A percentile compares a stretch with the other conserved stretches of the same genome.
Conservation (phyloP, 2,329 filamentous ascomycete genomes). For the Microcyclosporella mali region DNA sequence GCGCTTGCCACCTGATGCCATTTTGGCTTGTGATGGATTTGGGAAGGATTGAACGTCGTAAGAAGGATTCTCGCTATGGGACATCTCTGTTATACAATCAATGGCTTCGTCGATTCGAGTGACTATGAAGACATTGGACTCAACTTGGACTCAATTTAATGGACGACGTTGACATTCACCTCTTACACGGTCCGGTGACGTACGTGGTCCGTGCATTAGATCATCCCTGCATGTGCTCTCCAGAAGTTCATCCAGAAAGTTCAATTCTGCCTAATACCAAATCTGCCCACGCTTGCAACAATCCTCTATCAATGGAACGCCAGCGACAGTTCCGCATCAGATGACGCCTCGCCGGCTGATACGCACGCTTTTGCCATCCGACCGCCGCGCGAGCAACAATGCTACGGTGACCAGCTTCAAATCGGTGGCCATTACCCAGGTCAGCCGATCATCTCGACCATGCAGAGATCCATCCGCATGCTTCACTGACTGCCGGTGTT, state of each 20-base stretch:
- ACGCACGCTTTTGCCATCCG: conserved; percentile 42
- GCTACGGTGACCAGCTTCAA: background rate
- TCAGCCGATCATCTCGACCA: conserved; percentile 5
- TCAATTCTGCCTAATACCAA: background rate
- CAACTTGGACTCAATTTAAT: no score
- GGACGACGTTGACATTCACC: no score
- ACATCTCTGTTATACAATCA: no score
- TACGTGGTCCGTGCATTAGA: no score
- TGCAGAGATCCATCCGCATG: conserved; percentile 20
- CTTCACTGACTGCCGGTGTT: conserved; percentile 25
- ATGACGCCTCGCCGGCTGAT: conserved; percentile 39
- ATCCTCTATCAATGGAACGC: conserved; percentile 12
- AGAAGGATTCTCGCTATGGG: no score
- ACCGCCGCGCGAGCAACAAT: conserved; percentile 23
- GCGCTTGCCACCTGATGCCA: conserved; percentile 33
- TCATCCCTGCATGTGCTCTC: no score
- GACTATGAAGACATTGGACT: no score
- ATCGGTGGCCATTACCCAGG: conserved; percentile 3
- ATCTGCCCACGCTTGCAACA: background rate
- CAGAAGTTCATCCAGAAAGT: no score
- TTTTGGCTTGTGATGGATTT: conserved; percentile 7
- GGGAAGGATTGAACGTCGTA: background rate
- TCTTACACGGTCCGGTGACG: no score
- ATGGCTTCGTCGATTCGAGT: no score
- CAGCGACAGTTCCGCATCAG: conserved; percentile 11